Percentiles rank a stretch among this genome's conserved stretches.
phyloP scores from a whole-genome alignment of 768 basidiomycete genomes.

The Inosperma sp. region DNA sequence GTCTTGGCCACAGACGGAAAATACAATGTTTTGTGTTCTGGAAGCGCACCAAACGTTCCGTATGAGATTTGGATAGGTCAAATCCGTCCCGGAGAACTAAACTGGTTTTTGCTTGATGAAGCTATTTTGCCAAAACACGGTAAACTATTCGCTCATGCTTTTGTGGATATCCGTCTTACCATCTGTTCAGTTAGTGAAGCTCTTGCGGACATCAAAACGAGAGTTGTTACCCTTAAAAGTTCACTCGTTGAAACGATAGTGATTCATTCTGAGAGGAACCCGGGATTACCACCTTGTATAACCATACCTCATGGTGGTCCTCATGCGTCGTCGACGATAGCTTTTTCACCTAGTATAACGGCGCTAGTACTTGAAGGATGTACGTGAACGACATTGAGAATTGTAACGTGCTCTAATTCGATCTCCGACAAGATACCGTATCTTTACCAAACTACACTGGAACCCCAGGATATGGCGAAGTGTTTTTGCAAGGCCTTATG shows the following conservation, averaged over 20 bases:
- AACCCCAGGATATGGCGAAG: slow-evolving; percentile 61
- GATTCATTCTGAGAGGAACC: slow-evolving; percentile 30
- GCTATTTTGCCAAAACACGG: slow-evolving; percentile 38
- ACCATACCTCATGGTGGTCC: slow-evolving; percentile 62
- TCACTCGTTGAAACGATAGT: slow-evolving; percentile 54
- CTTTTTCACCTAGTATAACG: slow-evolving; percentile 40
- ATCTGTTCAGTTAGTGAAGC: slow-evolving; percentile 37
- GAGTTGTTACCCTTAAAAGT: slow-evolving; percentile 47
- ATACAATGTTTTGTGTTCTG: slow-evolving; percentile 40
- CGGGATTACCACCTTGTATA: slow-evolving; percentile 44
- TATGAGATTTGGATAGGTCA: slow-evolving; percentile 48
- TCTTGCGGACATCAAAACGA: slow-evolving; percentile 37
- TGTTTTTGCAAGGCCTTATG: slow-evolving; percentile 47
- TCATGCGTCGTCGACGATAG: slow-evolving; percentile 44
- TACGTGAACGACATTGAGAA: slow-evolving; percentile 32
- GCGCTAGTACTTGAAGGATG: slow-evolving; percentile 59
- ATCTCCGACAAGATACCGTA: slow-evolving; percentile 43
- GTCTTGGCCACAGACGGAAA: slow-evolving; percentile 46
- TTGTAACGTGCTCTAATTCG: background rate
- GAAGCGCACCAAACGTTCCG: slow-evolving; percentile 46
- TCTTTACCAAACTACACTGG: slow-evolving; percentile 66
- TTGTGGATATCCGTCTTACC: background rate
- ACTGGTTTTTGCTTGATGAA: slow-evolving; percentile 42
- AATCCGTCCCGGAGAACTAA: slow-evolving; percentile 21
- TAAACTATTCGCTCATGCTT: slow-evolving; percentile 24